A percentile compares a stretch with the other conserved stretches of the same genome.
Evolutionary conservation across 2,329 filamentous ascomycete genomes (phyloP).

Genomic region (Ceratocystiopsis brevicomis): DNA sequence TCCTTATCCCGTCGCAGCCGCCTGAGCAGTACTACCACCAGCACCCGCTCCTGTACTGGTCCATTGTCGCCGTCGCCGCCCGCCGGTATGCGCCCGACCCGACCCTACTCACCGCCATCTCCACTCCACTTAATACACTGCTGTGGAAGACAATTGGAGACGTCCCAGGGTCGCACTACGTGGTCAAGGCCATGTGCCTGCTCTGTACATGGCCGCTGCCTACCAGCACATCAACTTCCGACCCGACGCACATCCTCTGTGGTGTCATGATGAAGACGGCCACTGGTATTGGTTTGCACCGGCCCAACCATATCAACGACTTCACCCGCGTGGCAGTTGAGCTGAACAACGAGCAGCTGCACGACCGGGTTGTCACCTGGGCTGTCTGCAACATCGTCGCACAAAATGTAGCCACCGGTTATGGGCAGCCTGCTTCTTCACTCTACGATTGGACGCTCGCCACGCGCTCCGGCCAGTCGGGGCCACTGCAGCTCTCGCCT

Average conservation of each 20-base stretch:
- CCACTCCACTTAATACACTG: conserved; percentile 48
- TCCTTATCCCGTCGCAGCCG: conserved; percentile 45
- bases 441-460: conserved; percentile 58
- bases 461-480: conserved; percentile 38
- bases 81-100: conserved; percentile 48
- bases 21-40: conserved; percentile 62
- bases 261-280: conserved; percentile 78
- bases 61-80: conserved; percentile 56
- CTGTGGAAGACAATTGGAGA: conserved; percentile 62
- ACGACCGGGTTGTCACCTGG: conserved; percentile 65
- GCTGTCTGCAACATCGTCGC: conserved; percentile 72
- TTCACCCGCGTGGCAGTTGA: conserved; percentile 60
- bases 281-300: conserved; percentile 64
- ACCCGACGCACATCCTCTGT: conserved; percentile 64
- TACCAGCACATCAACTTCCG: conserved; percentile 60
- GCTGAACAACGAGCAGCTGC: conserved; percentile 59
- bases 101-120: conserved; percentile 46
- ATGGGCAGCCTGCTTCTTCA: conserved; percentile 63
- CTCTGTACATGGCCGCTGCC: conserved; percentile 69
- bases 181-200: conserved; percentile 64
- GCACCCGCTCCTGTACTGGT: conserved; percentile 71
- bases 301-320: conserved; percentile 65
- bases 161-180: conserved; percentile 60
- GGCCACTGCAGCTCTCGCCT: conserved; percentile 36
- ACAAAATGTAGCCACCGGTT: conserved; percentile 65